These are phyloP conservation scores for Ilyonectria sp. DNA, from an alignment of 2,329 filamentous ascomycete genomes.

Conservation along the genomic window DNA sequence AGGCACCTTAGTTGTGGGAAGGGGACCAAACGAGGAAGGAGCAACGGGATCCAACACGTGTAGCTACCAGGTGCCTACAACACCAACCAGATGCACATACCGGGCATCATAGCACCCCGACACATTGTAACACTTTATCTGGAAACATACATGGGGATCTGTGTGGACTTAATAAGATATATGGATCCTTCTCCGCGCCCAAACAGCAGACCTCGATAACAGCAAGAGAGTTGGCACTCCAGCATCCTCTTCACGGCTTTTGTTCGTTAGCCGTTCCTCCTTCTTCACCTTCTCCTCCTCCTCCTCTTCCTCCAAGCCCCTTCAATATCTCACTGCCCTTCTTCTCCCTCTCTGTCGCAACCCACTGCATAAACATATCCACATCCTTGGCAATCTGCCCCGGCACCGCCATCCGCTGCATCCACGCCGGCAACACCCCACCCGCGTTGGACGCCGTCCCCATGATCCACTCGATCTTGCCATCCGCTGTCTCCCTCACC, in stretches of 20 bases:
- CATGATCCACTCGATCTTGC: conserved; percentile 81
- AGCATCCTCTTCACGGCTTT: background rate
- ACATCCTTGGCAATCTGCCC: conserved; percentile 80
- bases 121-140: background rate
- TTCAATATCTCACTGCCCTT: conserved; percentile 27
- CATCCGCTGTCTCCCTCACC: conserved; percentile 62
- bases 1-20: background rate
- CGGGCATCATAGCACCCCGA: background rate
- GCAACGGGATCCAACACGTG: background rate
- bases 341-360: conserved; percentile 61
- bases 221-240: background rate
- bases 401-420: conserved; percentile 76
- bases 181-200: background rate
- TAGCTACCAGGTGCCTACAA: background rate
- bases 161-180: background rate
- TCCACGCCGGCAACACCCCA: conserved; percentile 75
- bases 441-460: conserved; percentile 80
- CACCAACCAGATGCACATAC: background rate
- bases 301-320: conserved; percentile 28
- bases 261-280: background rate
- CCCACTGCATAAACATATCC: conserved; percentile 76
- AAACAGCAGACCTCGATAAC: background rate
- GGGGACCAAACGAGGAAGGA: background rate
- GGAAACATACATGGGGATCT: too few species aligned
- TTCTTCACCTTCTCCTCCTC: conserved; percentile 4